A percentile compares a stretch with the other conserved stretches of the same genome.
Conservation (phyloP, 495 filamentous ascomycete genomes). For the Penicillium cosmopolitanum region DNA sequence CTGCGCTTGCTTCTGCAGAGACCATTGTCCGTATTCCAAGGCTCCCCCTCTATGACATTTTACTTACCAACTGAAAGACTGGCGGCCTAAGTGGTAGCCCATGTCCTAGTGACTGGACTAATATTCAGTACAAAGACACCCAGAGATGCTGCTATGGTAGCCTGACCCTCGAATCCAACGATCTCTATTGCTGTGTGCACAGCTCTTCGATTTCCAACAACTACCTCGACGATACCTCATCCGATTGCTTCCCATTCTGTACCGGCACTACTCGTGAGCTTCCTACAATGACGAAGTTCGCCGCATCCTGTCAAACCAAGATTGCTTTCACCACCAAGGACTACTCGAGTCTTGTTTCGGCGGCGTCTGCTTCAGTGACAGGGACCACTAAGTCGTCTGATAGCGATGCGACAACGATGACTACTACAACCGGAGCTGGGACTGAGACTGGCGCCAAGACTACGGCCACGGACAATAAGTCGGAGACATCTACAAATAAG, state of each 20-base stretch:
- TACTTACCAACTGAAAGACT: neutral
- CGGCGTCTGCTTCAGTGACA: neutral
- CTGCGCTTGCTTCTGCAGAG: neutral
- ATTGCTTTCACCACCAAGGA: neutral
- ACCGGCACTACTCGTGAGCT: neutral
- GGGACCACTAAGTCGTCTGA: neutral
- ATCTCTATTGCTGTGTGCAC: neutral
- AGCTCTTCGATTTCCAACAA: neutral
- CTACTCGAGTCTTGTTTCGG: neutral
- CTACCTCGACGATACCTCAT: neutral
- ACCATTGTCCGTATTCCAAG: neutral
- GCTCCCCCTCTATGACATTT: neutral
- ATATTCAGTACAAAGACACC: neutral
- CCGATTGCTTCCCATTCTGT: neutral
- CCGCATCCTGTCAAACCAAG: neutral
- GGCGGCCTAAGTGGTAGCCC: neutral
- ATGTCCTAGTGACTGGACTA: slow-evolving; percentile 1
- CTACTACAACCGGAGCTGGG: neutral
- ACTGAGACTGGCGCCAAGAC: neutral
- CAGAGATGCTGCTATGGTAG: neutral
- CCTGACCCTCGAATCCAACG: neutral
- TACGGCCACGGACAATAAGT: neutral
- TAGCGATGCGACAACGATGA: neutral
- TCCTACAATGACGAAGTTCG: neutral
- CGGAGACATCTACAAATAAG: neutral